These are phyloP conservation scores for Oryza glumipatula DNA, from an alignment of 176 grass and related monocot genomes.

Conservation along the genomic window DNA sequence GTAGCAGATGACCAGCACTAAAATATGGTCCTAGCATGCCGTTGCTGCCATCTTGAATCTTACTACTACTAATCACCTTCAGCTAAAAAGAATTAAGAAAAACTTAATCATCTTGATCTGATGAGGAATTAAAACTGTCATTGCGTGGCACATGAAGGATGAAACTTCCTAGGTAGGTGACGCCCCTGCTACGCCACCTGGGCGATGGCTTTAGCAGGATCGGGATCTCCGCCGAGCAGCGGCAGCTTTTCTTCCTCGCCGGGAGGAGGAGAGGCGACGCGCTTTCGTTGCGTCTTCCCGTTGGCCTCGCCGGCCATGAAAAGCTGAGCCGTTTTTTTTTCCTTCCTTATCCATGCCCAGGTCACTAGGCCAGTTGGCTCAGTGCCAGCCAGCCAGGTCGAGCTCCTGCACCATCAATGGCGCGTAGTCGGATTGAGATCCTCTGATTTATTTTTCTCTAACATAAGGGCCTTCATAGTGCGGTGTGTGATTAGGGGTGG, in stretches of 20 bases:
- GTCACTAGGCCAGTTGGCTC: conserved; percentile 3
- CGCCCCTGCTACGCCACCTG: neutral
- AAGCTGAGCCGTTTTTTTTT: conserved; percentile 26
- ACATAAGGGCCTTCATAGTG: accelerated
- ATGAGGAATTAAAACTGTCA: conserved; percentile 5
- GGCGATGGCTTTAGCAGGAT: neutral
- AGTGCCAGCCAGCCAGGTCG: neutral
- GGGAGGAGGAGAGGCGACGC: neutral
- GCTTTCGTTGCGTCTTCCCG: conserved; percentile 23
- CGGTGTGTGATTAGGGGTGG: too few species aligned
- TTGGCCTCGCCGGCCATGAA: neutral
- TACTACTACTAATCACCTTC: too few species aligned
- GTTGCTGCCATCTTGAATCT: neutral
- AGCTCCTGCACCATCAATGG: neutral
- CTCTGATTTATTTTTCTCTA: too few species aligned
- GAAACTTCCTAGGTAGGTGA: conserved; percentile 37
- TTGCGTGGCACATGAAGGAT: conserved; percentile 1
- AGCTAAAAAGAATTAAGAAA: too few species aligned
- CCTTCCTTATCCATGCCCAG: neutral
- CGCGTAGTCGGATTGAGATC: neutral
- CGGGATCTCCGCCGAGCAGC: conserved; percentile 34
- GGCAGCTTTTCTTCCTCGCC: neutral
- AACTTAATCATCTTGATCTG: neutral
- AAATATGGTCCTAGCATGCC: neutral
- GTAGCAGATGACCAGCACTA: neutral